Conservation (phyloP, 2,329 filamentous ascomycete species). For the Aspergillus melleus region DNA sequence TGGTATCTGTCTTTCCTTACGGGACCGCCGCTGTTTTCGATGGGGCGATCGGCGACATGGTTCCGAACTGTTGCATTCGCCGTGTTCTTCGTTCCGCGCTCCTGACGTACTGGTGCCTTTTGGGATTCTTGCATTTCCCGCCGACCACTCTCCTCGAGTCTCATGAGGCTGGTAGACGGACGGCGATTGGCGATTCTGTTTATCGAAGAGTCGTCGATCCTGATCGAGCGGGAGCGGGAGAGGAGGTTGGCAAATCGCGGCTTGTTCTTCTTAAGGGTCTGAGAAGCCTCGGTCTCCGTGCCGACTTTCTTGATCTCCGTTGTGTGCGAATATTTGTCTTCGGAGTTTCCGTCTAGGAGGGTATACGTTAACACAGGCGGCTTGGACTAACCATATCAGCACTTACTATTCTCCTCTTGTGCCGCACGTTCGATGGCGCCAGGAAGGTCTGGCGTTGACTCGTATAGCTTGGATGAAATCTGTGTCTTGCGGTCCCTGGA, state of each 20-base stretch:
- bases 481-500: constrained; percentile 44
- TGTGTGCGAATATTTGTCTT: constrained; percentile 24
- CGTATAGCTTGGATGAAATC: constrained; percentile 37
- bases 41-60: constrained; percentile 69
- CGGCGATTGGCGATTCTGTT: constrained; percentile 34
- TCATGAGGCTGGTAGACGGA: constrained; percentile 42
- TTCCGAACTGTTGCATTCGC: constrained; percentile 66
- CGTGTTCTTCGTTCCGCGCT: constrained; percentile 68
- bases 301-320: constrained; percentile 26
- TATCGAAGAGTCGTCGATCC: constrained; percentile 41
- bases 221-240: constrained; percentile 46
- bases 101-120: constrained; percentile 65
- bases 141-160: constrained; percentile 36
- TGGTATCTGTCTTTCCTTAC: constrained; percentile 34
- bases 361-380: constrained; percentile 8
- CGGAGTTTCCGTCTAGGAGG: constrained; percentile 20
- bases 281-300: constrained; percentile 28
- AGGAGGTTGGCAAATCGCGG: constrained; percentile 47
- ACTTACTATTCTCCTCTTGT: constrained; percentile 31
- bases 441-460: constrained; percentile 45
- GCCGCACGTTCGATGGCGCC: constrained; percentile 29
- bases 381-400: neutral
- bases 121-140: constrained; percentile 46
- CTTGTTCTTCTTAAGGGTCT: constrained; percentile 42
- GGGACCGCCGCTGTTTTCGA: constrained; percentile 29